Base-by-base conservation (phyloP, 2,329 filamentous ascomycete species). In the Ophiocordyceps camponoti-leonardi region DNA sequence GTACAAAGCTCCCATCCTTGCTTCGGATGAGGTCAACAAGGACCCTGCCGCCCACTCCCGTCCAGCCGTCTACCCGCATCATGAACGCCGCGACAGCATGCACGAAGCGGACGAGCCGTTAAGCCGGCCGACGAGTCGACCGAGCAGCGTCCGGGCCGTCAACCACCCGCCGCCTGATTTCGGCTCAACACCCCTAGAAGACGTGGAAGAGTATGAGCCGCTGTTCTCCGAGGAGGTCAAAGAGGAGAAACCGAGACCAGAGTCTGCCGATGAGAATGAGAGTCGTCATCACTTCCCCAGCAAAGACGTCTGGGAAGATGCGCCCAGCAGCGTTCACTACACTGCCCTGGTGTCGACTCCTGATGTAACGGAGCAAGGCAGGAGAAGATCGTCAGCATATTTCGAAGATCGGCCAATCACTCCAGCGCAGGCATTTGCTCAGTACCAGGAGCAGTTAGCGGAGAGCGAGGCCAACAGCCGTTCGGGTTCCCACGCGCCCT, bases 231-330 rank as follows among this genome's bases (percentile, higher is more conserved):
- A 92, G 47, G 83, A 88, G 16, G 72, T 74, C 4, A 74, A 77
- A 46, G 59, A 65, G 45, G 59, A 65, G 18, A 58, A 60, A 30
- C 55, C 60, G 10, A 47, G 45, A 23, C 31, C 42, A 11, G 55
- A 65, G 37, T 46, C 57, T 42, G 58, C 60, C 40, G 58, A 59
- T 22, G 66, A 69, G 44, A 71, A 71, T 50, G 70, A 77, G 51
- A 66, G 72, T 49, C 75, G 77, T 50, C 81, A 82, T 49, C 63
- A 74, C 49, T 98, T 98, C 63, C 92, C 92, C 1, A 95, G 88
- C 61, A 83, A 88, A 60, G 92, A 98, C 59, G 77, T 96, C 39
- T 98, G 92, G 92, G 92, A 98, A 66, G 93, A 98, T 60, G 82
- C 86, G 0, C 92, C 93, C 4, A 83, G 80, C 57, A 94, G 87